phyloP scores from a whole-genome alignment of 495 filamentous ascomycete species.

The Aspergillus olivimuriae region DNA sequence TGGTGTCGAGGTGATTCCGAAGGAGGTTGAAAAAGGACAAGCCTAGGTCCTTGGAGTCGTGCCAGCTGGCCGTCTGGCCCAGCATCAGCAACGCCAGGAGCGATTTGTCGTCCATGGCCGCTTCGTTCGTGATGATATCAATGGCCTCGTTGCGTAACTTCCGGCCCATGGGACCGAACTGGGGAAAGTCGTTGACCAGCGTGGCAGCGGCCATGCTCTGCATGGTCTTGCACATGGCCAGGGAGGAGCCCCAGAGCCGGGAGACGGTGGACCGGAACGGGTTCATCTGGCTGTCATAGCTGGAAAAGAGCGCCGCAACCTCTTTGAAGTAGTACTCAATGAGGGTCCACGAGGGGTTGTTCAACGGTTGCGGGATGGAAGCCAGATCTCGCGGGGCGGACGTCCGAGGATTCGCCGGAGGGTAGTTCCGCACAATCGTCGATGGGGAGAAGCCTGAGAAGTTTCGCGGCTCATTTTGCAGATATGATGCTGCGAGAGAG shows the following conservation, averaged over 20 bases:
- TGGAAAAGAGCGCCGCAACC: constrained; percentile 51
- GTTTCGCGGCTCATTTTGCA: constrained; percentile 15
- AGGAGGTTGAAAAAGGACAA: constrained; percentile 43
- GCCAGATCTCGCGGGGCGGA: constrained; percentile 20
- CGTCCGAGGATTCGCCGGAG: constrained; percentile 17
- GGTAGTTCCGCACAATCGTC: constrained; percentile 34
- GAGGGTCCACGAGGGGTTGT: constrained; percentile 46
- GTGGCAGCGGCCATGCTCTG: constrained; percentile 58
- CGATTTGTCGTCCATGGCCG: constrained; percentile 40
- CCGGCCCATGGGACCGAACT: constrained; percentile 43
- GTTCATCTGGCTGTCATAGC: constrained; percentile 53
- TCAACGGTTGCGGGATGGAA: constrained; percentile 32
- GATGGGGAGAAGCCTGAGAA: constrained; percentile 33
- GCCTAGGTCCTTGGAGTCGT: constrained; percentile 48
- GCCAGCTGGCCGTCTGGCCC: constrained; percentile 52
- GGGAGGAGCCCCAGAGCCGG: constrained; percentile 48
- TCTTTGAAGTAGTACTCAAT: constrained; percentile 58
- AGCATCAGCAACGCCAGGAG: constrained; percentile 49
- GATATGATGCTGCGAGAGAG: constrained; percentile 17
- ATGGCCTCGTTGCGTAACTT: constrained; percentile 48
- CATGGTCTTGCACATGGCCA: constrained; percentile 53
- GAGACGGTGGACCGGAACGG: constrained; percentile 51
- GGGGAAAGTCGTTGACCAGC: constrained; percentile 49
- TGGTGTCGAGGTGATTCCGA: constrained; percentile 37
- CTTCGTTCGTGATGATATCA: constrained; percentile 40